These are phyloP conservation scores for Coemansia erecta DNA, from an alignment of 192 early-diverging fungal genomes.

Conservation along the genomic window DNA sequence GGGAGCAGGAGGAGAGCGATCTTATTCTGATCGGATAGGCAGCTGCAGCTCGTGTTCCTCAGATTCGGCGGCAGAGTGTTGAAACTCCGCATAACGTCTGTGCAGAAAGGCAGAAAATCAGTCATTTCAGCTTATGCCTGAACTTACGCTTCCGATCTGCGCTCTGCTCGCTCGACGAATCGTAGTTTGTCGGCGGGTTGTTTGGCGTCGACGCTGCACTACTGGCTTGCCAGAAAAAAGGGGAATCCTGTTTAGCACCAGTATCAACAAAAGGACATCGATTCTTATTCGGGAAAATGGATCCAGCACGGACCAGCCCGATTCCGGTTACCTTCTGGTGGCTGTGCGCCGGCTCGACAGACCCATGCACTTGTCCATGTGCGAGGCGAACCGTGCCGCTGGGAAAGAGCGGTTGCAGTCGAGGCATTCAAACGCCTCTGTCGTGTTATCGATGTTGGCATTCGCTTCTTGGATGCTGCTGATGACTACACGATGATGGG, in stretches of 20 bases:
- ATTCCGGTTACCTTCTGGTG: conserved; percentile 41
- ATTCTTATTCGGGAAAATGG: background rate
- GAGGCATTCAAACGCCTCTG: conserved; percentile 71
- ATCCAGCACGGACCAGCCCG: background rate
- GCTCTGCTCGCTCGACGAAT: conserved; percentile 49
- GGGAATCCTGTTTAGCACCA: too few species aligned
- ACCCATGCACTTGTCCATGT: conserved; percentile 91
- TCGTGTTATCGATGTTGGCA: conserved; percentile 1
- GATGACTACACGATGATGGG: conserved; percentile 20
- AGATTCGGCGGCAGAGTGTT: background rate
- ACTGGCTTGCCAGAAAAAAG: background rate
- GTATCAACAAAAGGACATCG: background rate
- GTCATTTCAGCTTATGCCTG: background rate
- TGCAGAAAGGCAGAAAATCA: background rate
- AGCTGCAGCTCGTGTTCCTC: background rate
- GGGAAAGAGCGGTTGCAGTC: conserved; percentile 77
- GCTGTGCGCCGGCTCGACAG: conserved; percentile 55
- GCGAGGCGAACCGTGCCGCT: conserved; percentile 83
- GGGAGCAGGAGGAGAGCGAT: background rate
- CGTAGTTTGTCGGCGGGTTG: conserved; percentile 28
- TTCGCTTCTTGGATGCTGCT: background rate
- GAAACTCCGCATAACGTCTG: background rate
- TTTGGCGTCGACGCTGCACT: conserved; percentile 44
- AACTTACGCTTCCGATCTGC: conserved; percentile 35
- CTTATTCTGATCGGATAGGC: background rate